These are phyloP conservation scores for Cephaloascus fragrans DNA, from an alignment of 805 yeast species.

Conservation along the genomic window DNA sequence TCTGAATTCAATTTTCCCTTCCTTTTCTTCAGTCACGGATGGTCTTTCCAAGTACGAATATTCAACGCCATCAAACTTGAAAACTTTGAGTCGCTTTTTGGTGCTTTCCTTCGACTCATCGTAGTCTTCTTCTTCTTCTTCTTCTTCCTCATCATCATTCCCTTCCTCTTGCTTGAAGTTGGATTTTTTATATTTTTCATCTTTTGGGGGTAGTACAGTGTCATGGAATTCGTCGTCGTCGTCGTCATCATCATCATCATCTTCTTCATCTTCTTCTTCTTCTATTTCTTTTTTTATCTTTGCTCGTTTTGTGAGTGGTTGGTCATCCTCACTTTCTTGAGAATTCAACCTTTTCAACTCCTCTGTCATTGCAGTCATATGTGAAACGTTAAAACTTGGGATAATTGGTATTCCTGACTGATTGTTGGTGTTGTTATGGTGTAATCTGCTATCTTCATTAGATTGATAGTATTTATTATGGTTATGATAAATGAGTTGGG, in stretches of 20 bases:
- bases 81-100: slow-evolving; percentile 31
- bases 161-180: no score
- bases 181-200: slow-evolving; percentile 26
- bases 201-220: slow-evolving; percentile 15
- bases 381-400: no score
- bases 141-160: slow-evolving; percentile 13
- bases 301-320: not conserved
- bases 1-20: slow-evolving; percentile 87
- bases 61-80: slow-evolving; percentile 65
- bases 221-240: slow-evolving; percentile 10
- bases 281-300: slow-evolving; percentile 1
- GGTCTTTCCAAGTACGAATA: slow-evolving; percentile 88
- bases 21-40: slow-evolving; percentile 87
- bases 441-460: no score
- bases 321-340: not conserved
- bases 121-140: slow-evolving; percentile 18
- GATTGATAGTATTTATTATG: no score
- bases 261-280: slow-evolving; percentile 6
- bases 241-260: slow-evolving; percentile 6
- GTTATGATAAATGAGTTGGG: no score
- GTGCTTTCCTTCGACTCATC: slow-evolving; percentile 35
- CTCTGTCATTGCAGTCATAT: not conserved
- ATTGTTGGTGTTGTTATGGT: no score
- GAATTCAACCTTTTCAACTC: not conserved
- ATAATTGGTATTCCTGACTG: no score